Base-by-base conservation (phyloP, 305 asterid genomes). In the Fraxinus nigra region DNA sequence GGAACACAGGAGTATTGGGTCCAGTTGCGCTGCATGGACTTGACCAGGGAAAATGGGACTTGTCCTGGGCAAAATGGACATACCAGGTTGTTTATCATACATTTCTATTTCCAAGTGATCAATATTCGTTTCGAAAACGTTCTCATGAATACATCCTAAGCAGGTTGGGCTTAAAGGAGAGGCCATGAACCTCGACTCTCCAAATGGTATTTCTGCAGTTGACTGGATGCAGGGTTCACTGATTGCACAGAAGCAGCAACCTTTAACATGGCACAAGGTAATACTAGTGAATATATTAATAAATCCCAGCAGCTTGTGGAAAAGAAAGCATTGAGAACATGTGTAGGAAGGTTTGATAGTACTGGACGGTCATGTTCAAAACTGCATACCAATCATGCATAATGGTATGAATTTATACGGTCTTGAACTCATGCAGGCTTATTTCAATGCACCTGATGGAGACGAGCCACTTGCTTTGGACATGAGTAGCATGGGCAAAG, bases 131-230 rank as follows among this genome's bases (percentile, higher is more conserved):
- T 78, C 7, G 46, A 79, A 78, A 75, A 51, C 1, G 78, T 8
- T 84, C 87, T 87, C 54, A 85, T 35, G 69, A 83, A 33, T 70
- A 43, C 40, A 69, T 77, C 74, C 70, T 82, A 43, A 80, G 78
- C 94, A 94, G 98, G 97, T 94, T 76, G 98, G 98, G 83, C 95
- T 94, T 20, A 93, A 88, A 83, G 98, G 98, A 83, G 98, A 94
- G 85, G 82, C 94, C 85, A 87, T 89, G 95, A 87, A 94, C 81
- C 91, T 93, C 77, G 85, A 88, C 86, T 93, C 95, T 81, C 90
- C 97, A 13, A 82, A 85, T 75, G 84, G 89, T 72, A 86, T 87
- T 78, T 85, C 95, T 30, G 85, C 97, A 0, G 89, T 81, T 65
- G 93, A 91, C 78, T 91, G 94, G 94, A 69, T 88, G 85, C 91